Conservation (phyloP, 108 stramenopile species). For the Hondaea fermentalgiana region DNA sequence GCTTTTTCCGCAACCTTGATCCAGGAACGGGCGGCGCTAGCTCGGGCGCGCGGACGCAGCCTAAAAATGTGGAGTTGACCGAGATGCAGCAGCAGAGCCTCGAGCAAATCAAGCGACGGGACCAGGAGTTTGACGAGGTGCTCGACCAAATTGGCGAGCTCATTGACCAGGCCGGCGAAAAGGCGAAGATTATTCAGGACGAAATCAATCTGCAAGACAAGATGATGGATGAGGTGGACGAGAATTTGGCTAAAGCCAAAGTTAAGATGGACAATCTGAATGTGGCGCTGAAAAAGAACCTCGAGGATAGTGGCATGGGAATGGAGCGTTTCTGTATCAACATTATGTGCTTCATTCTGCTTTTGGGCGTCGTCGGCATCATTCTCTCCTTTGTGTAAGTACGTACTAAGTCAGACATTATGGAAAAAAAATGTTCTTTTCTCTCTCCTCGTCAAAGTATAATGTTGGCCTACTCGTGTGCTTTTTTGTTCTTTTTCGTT, state of each 20-base stretch:
- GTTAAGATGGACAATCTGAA: not conserved
- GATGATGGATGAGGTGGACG: not conserved
- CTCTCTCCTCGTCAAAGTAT: no score
- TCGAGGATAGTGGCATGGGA: not conserved
- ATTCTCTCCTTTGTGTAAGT: not conserved
- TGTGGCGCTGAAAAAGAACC: not conserved
- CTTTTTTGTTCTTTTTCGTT: no score
- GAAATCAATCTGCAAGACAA: not conserved
- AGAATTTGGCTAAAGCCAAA: not conserved
- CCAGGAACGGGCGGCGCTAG: not conserved
- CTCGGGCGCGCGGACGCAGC: not conserved
- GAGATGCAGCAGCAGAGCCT: not conserved
- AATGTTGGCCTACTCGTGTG: no score
- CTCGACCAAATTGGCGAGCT: not conserved
- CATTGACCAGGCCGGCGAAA: not conserved
- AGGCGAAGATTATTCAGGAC: not conserved
- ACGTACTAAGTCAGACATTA: no score
- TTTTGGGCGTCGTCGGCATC: not conserved
- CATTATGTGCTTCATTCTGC: not conserved
- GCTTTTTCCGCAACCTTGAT: not conserved
- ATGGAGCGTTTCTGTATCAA: constrained; percentile 15
- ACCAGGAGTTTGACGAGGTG: not conserved
- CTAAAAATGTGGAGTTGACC: not conserved
- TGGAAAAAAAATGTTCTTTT: no score
- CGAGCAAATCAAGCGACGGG: not conserved